Evolutionary conservation across 2,329 filamentous ascomycete species (phyloP), one percentile per base, ranked within the genome.

Genomic region (Aspergillus tamarii): DNA sequence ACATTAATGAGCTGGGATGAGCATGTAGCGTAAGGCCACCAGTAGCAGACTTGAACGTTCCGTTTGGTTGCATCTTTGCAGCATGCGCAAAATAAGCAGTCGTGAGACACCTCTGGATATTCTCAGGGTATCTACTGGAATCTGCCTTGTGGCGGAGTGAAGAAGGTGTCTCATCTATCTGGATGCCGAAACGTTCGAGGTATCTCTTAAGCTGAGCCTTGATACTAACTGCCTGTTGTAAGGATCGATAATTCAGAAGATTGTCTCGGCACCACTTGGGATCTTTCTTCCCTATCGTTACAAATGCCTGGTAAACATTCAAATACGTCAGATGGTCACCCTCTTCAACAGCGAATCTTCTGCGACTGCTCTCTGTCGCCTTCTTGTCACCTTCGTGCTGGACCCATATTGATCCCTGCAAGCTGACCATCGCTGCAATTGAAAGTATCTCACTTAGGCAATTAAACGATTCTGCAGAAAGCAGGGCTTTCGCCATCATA

Each of bases 41-140:
- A 65, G 89, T 89, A n/a, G 97, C 89, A 57, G 92, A 94, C 70
- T 87, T 88, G 76, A 97, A 97, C 5, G 88, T 94, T 16, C 95
- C 95, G 81, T 98, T 94, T 0, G 92, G 86, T 77, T 96, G 92
- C 94, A 98, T 97, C 74, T 89, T 89, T 52, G 95, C 95, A 4
- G 93, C 94, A 76, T 98, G 93, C 0, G 93, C 90, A 79, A 98
- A 99, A 79, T 93, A 98, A 0, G 94, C 95, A 3, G 90, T 87
- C 3, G 94, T 93, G 28, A 99, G 84, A 78, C 94, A 97, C 58
- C 92, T 86, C 61, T 91, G 85, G 65, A 98, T 94, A 67, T 90
- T 85, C 72, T 96, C 92, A 1, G 88, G 85, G 68, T 88, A 84
- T 46, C 83, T 81, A 62, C 76, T 65, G 28, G 70, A n/a, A 69